phyloP scores from a whole-genome alignment of 768 basidiomycete genomes.

The Kwoniella dendrophila region DNA sequence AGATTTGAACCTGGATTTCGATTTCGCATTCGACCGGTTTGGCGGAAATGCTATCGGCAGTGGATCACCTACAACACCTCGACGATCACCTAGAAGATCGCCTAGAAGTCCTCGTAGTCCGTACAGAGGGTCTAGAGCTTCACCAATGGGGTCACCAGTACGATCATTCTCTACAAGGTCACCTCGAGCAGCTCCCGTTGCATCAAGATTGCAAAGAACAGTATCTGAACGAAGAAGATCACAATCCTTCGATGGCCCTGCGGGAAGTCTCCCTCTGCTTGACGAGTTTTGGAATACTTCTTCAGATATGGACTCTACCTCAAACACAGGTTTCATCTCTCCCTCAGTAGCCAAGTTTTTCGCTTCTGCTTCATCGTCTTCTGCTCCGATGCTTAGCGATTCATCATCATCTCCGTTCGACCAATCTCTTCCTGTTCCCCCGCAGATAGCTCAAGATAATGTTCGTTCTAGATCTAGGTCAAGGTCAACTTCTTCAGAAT shows the following conservation, averaged over 20 bases:
- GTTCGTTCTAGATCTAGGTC: conserved; percentile 4
- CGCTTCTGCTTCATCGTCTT: conserved; percentile 21
- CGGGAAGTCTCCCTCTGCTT: conserved; percentile 10
- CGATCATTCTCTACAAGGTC: conserved; percentile 16
- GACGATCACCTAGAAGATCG: conserved; percentile 37
- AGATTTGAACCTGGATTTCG: conserved; percentile 51
- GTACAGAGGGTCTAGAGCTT: background rate
- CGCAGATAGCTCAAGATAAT: background rate
- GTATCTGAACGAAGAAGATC: conserved; percentile 38
- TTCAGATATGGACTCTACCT: conserved; percentile 12
- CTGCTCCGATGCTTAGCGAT: conserved; percentile 28
- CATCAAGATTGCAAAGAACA: conserved; percentile 10
- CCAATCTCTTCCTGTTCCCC: conserved; percentile 9
- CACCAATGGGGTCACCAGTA: conserved; percentile 8
- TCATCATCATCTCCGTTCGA: conserved; percentile 11
- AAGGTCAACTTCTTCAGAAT: conserved; percentile 17
- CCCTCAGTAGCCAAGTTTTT: conserved; percentile 26
- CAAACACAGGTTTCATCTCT: conserved; percentile 13
- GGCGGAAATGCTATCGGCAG: conserved; percentile 8
- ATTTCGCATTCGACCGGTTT: conserved; percentile 44
- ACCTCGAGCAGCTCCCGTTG: conserved; percentile 6
- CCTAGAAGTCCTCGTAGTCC: conserved; percentile 24
- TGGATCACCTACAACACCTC: conserved; percentile 39
- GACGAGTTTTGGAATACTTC: conserved; percentile 38
- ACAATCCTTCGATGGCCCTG: conserved; percentile 40